Evolutionary conservation across 257 asterid species (phyloP), one percentile per base, ranked within the genome.

Genomic region (Primulina tabacum): DNA sequence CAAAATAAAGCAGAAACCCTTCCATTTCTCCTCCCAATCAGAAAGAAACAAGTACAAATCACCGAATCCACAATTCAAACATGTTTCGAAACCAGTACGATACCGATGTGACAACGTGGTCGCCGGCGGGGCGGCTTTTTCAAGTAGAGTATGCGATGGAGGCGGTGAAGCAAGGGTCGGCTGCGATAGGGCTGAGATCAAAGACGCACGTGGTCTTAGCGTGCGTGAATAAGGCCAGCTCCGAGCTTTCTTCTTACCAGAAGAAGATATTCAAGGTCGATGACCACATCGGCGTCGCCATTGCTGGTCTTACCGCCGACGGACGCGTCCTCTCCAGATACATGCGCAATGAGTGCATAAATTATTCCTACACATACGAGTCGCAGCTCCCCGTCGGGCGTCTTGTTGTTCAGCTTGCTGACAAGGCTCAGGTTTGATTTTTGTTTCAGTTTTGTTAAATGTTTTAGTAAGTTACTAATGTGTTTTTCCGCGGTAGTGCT

Each of bases 261-360:
- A 94, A 91, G 92, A 94, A 94, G 97, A 94, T 94, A 86, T 94
- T 94, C 87, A 94, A 94, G 85, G 97, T 94, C 59, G 99, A 94
- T 64, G 96, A 94, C 79, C 98, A 94, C 84, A 91, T 94, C 78
- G 99, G 99, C 29, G 97, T 91, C 62, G 96, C 98, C 68, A 94
- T 94, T 75, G 98, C 99, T 21, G 99, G 99, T 4, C 93, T 94
- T 52, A 91, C 99, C 18, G 97, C 99, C 68, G 99, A 94, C 69
- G 98, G 99, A 6, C 91, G 98, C 3, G 99, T 94, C 29, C 93
- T 91, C 17, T 91, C 99, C 38, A 82, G 98, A 30, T 94, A 91
- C 58, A 94, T 94, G 98, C 87, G 99, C 28, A 82, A 87, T 7
- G 99, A 94, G 85, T 91, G 99, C 73, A 91, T 94, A 62, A 94